A percentile compares a stretch with the other conserved stretches of the same genome.
These are phyloP conservation scores for Herpetospermum pedunculosum DNA, from an alignment of 306 rosid genomes.

Conservation along the genomic window DNA sequence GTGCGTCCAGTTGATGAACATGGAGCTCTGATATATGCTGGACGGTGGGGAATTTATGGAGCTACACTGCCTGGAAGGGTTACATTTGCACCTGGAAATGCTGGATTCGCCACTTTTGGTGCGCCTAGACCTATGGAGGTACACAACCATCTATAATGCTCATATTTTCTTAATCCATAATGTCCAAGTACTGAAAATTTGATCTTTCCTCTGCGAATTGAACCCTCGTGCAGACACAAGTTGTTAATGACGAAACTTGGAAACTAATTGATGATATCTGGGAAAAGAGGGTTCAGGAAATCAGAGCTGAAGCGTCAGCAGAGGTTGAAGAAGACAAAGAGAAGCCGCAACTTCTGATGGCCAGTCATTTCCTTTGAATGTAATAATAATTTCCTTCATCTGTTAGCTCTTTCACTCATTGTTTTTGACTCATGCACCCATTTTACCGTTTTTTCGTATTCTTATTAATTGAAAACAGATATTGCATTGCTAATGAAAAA, in stretches of 20 bases:
- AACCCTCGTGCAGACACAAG: conserved; percentile 54
- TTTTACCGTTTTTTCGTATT: background rate
- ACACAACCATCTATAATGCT: conserved; percentile 13
- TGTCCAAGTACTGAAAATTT: background rate
- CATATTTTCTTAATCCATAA: conserved; percentile 2
- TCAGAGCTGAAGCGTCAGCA: conserved; percentile 46
- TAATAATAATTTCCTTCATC: conserved; percentile 18
- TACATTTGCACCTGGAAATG: conserved; percentile 88
- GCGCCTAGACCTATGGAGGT: conserved; percentile 92
- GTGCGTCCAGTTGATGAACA: conserved; percentile 79
- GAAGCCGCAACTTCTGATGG: conserved; percentile 82
- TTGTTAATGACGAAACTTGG: conserved; percentile 85
- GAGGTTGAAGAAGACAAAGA: conserved; percentile 74
- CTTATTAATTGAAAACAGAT: background rate
- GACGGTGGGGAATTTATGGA: conserved; percentile 93
- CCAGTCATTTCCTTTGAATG: conserved; percentile 78
- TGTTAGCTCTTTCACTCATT: conserved; percentile 10
- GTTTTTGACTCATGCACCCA: background rate
- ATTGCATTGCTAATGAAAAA: background rate
- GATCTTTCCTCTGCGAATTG: background rate
- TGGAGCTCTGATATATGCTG: conserved; percentile 83
- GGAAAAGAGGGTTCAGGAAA: conserved; percentile 66
- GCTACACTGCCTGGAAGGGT: conserved; percentile 87
- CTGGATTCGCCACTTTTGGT: conserved; percentile 77
- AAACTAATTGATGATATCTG: conserved; percentile 75